phyloP scores from a whole-genome alignment of 2,329 filamentous ascomycete species.

The Penicillium sp. region DNA sequence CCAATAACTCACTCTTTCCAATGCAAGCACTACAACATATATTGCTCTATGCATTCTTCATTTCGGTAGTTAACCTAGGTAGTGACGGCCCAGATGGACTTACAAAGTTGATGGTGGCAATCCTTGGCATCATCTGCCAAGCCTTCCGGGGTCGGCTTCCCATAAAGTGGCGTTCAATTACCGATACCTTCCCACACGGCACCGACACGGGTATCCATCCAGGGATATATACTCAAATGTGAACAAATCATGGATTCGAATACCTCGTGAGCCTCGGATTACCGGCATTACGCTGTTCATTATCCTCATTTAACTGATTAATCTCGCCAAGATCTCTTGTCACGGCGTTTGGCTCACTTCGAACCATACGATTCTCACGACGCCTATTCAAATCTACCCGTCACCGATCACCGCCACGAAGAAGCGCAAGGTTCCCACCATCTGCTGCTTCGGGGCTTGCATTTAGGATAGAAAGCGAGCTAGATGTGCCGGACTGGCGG shows the following conservation, averaged over 20 bases:
- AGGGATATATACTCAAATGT: not conserved
- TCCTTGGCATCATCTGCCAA: not conserved
- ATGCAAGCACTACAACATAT: too few relatives aligned
- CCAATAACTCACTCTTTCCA: too few relatives aligned
- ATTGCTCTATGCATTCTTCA: not conserved
- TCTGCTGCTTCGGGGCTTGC: not conserved
- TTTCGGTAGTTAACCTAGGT: too few relatives aligned
- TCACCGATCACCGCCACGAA: not conserved
- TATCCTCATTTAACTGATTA: slow-evolving; percentile 39
- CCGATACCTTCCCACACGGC: not conserved
- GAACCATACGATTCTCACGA: not conserved
- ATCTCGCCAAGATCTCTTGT: slow-evolving; percentile 53
- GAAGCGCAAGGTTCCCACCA: not conserved
- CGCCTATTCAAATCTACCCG: not conserved
- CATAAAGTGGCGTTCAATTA: not conserved
- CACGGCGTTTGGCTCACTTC: slow-evolving; percentile 51
- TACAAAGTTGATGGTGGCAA: not conserved
- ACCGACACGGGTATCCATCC: not conserved
- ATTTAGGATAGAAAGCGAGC: not conserved
- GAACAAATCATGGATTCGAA: not conserved
- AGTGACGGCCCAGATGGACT: not conserved
- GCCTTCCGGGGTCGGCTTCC: not conserved
- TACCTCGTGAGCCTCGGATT: not conserved
- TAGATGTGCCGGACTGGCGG: not conserved
- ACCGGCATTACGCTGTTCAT: not conserved